Evolutionary conservation across 176 grass and related monocot species (phyloP), one percentile per base, ranked within the genome.

Genomic region (Saccharum officinarum): DNA sequence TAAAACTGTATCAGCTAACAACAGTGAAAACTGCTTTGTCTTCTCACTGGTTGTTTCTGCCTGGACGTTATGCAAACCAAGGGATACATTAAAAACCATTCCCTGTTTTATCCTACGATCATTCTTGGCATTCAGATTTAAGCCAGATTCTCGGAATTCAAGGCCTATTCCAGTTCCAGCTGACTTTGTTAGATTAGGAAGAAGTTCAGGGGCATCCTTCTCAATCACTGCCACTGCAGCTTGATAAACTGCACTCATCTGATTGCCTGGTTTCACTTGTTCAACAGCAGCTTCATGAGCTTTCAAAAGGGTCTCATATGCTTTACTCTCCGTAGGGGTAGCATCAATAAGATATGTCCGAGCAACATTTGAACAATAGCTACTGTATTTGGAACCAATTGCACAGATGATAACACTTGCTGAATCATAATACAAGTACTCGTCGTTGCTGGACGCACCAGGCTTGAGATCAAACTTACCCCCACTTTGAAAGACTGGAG

Each of bases 61-160:
- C 36, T 8, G 67, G 22, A 94, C 63, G 57, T 94, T 97, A 17
- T 97, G 92, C 4, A 97, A 92, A 88, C 95, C 95, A 85, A 97
- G 83, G 17, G 86, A 97, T 12, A 94, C 88, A 77, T 94, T 97
- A 68, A 97, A 97, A 82, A 92, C 61, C 95, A 94, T 97, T 16
- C 92, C 95, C 33, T 76, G 28, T 64, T 92, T 91, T 10, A 97
- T 44, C 16, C 20, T n/a, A 3, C 33, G 68, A 33, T 92, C 90
- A 84, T 88, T 91, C 78, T 94, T 94, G 6, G 69, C 63, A 86
- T 82, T 97, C 77, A 97, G 52, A 76, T 52, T n/a, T 78, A 7
- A 97, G 47, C 26, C 88, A 75, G 90, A 73, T 86, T 97, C 95
- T 14, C 92, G 86, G 75, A 97, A 97, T 22, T 97, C 95, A 3